These are phyloP conservation scores for Astrocystis sublimbata DNA, from an alignment of 495 filamentous ascomycete genomes.

Conservation along the genomic window DNA sequence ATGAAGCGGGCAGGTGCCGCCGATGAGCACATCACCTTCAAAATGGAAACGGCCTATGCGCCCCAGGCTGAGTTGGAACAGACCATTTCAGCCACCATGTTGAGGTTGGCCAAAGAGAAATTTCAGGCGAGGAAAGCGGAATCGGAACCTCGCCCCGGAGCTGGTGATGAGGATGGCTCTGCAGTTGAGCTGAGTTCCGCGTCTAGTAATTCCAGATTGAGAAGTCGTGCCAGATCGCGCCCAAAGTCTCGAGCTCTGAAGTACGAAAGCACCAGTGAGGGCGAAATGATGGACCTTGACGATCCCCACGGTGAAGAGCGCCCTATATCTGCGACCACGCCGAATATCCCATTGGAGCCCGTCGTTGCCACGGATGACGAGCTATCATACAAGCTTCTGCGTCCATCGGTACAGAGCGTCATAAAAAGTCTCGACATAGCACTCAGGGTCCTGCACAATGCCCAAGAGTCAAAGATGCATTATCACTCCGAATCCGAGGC, in stretches of 20 bases:
- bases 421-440: conserved; percentile 65
- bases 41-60: conserved; percentile 40
- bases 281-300: conserved; percentile 26
- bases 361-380: conserved; percentile 56
- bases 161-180: no score
- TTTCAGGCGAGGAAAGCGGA: conserved; percentile 42
- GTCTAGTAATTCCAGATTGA: not conserved
- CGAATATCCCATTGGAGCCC: conserved; percentile 21
- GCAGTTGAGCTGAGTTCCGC: not conserved
- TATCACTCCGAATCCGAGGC: conserved; percentile 20
- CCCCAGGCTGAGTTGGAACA: conserved; percentile 66
- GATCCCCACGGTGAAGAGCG: conserved; percentile 6
- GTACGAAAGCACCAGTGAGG: conserved; percentile 23
- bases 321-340: conserved; percentile 6
- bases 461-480: conserved; percentile 48
- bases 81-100: conserved; percentile 59
- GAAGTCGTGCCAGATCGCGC: conserved; percentile 8
- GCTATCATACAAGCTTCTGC: conserved; percentile 57
- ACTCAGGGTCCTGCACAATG: conserved; percentile 65
- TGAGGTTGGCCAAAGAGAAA: conserved; percentile 64
- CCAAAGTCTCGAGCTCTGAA: conserved; percentile 10
- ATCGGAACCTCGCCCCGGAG: no score
- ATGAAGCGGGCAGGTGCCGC: conserved; percentile 39
- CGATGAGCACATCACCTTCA: conserved; percentile 50
- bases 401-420: conserved; percentile 64